phyloP scores from a whole-genome alignment of 1,284 basidiomycete genomes.

The Ustilago sp. region DNA sequence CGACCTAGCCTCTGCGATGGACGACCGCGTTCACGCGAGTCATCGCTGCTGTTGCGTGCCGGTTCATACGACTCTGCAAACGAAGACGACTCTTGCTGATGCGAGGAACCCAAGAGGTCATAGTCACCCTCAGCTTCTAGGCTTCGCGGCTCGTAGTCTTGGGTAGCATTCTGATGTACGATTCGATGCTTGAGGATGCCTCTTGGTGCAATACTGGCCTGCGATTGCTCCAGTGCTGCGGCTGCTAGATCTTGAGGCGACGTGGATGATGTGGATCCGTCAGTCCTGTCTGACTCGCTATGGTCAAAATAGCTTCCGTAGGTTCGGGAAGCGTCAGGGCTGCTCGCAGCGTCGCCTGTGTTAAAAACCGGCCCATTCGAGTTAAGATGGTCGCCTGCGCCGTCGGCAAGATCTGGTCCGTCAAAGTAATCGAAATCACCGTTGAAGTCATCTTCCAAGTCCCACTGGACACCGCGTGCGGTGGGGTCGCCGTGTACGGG shows the following conservation, averaged over 20 bases:
- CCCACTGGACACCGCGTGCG: conserved; percentile 61
- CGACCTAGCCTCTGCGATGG: conserved; percentile 57
- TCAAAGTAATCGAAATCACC: conserved; percentile 77
- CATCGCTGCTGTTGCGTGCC: conserved; percentile 25
- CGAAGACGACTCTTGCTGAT: conserved; percentile 31
- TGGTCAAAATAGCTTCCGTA: conserved; percentile 56
- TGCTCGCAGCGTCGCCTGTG: conserved; percentile 57
- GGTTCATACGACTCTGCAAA: conserved; percentile 41
- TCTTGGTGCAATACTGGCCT: conserved; percentile 50
- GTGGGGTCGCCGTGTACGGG: conserved; percentile 38
- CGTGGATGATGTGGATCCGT: conserved; percentile 48
- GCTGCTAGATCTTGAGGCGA: conserved; percentile 52
- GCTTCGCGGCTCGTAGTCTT: conserved; percentile 42
- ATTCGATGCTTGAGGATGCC: conserved; percentile 58
- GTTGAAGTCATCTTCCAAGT: conserved; percentile 72
- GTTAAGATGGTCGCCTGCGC: conserved; percentile 29
- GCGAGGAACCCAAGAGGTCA: conserved; percentile 44
- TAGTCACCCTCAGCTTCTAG: conserved; percentile 45
- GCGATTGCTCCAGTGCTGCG: conserved; percentile 46
- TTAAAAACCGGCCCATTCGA: conserved; percentile 51
- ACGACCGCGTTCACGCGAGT: conserved; percentile 52
- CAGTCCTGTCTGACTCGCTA: conserved; percentile 54
- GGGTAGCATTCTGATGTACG: conserved; percentile 34
- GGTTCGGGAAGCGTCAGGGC: conserved; percentile 49
- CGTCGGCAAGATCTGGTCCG: conserved; percentile 72